Evolutionary conservation across 495 filamentous ascomycete species (phyloP), one percentile per base, ranked within the genome.

Genomic region (Penicillium mononematosum): DNA sequence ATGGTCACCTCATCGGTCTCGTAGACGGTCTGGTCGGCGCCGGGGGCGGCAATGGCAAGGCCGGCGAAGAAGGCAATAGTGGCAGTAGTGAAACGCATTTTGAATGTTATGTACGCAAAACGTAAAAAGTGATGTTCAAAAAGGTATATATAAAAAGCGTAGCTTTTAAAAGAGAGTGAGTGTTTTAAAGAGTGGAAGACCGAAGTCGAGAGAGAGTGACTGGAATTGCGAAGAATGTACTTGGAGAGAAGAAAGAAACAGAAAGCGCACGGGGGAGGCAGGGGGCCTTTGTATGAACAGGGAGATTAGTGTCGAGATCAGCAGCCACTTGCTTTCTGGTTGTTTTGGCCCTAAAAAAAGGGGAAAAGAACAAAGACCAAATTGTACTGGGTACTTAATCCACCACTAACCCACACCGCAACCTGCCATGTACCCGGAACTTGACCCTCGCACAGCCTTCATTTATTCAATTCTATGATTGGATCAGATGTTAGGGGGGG

Each of bases 41-140:
- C 61, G 58, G 68, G 66, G 63, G 70, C 57, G 62, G 76, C 76
- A 63, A 64, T 65, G 58, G 72, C 71, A 61, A 77, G 70, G 67
- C 75, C 74, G 63, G 78, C 78, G 71, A 77, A 76, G 71, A 82
- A 66, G 65, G 78, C 78, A 70, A 78, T 58, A 64, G 75, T 65
- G 61, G 70, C 74, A 65, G 73, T 55, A 60, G 78, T 67, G 77
- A 80, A 82, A 80, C 77, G 80, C 80, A 82, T 82, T 70, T 75
- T 81, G 77, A 75, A 57, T 71, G 75, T 50, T 61, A 62, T 70
- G 49, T 52, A 58, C 66, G 56, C 60, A 58, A 70, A 66, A 66
- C 70, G 72, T 71, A 58, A 67, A 72, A 72, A 68, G 71, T 70
- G 58, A 62, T 66, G 53, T 66, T 66, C 50, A 57, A 65, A 56